Conservation (phyloP, 257 asterid species). For the Nicotiana sylvestris region DNA sequence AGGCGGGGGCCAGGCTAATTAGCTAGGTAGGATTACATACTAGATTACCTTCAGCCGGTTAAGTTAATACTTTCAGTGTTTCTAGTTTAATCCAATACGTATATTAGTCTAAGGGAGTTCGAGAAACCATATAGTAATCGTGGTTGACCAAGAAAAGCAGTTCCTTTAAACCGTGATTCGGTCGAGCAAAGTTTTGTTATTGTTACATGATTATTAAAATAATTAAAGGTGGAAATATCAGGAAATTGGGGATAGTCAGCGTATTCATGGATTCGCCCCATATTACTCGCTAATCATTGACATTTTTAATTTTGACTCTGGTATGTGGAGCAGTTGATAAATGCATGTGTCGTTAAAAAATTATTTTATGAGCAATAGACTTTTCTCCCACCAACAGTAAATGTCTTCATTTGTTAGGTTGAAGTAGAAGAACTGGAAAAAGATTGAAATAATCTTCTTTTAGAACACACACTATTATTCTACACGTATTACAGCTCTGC, state of each 20-base stretch:
- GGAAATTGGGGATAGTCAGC: not conserved
- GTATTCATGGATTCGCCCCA: not conserved
- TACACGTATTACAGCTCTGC: not conserved
- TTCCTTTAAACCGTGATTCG: not conserved
- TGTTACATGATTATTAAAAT: not conserved
- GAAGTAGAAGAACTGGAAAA: not conserved
- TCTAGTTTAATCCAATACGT: too few relatives aligned
- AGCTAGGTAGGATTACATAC: not conserved
- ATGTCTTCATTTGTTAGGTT: not conserved
- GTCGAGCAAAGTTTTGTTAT: not conserved
- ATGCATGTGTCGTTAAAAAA: not conserved
- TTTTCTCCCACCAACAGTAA: not conserved
- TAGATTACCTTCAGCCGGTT: not conserved
- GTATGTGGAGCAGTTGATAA: not conserved
- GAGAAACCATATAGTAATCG: not conserved
- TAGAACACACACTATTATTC: not conserved
- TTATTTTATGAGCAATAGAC: not conserved
- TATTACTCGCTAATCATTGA: not conserved
- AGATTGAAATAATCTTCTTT: not conserved
- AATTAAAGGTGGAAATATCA: not conserved
- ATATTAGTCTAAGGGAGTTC: not conserved
- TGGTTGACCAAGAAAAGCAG: not conserved
- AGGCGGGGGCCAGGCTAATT: not conserved
- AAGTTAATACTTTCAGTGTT: too few relatives aligned
- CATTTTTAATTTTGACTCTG: not conserved